These are phyloP conservation scores for Rhizopus sp. DNA, from an alignment of 371 early-diverging fungal species.

Conservation along the genomic window DNA sequence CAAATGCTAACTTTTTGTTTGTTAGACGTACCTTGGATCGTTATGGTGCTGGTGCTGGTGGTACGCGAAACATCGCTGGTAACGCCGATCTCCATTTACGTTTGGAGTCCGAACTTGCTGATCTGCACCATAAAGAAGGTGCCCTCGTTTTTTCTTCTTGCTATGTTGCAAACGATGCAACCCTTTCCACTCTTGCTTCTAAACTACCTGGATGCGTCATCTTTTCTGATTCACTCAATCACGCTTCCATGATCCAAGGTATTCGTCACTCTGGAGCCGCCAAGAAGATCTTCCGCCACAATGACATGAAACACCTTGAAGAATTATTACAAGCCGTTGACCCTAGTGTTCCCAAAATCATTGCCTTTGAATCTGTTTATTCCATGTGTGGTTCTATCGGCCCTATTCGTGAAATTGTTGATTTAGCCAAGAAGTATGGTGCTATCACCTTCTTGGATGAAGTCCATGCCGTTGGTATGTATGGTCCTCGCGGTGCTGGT, in stretches of 20 bases:
- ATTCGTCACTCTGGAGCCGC: slow-evolving; percentile 90
- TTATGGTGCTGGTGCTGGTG: slow-evolving; percentile 98
- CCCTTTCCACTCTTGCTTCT: slow-evolving; percentile 87
- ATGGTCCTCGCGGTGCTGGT: slow-evolving; percentile 95
- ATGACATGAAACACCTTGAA: slow-evolving; percentile 92
- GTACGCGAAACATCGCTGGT: slow-evolving; percentile 98
- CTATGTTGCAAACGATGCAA: slow-evolving; percentile 98
- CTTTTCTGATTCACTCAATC: slow-evolving; percentile 94
- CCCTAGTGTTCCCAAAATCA: slow-evolving; percentile 87
- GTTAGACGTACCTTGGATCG: slow-evolving; percentile 80
- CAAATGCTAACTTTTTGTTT: not conserved
- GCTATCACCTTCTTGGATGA: slow-evolving; percentile 98
- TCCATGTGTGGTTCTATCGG: slow-evolving; percentile 98
- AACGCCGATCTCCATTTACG: slow-evolving; percentile 93
- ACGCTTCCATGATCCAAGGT: slow-evolving; percentile 99
- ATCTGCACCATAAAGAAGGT: slow-evolving; percentile 89
- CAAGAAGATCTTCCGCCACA: slow-evolving; percentile 95
- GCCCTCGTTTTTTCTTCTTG: slow-evolving; percentile 98
- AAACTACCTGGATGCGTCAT: slow-evolving; percentile 94
- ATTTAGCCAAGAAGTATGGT: slow-evolving; percentile 94
- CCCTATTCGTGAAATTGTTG: slow-evolving; percentile 92
- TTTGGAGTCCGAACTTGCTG: slow-evolving; percentile 90
- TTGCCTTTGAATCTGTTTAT: slow-evolving; percentile 98
- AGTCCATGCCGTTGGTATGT: slow-evolving; percentile 99
- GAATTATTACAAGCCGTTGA: slow-evolving; percentile 77